These are phyloP conservation scores for Trichoderma reesei DNA, from an alignment of 495 filamentous ascomycete species.

Conservation along the genomic window DNA sequence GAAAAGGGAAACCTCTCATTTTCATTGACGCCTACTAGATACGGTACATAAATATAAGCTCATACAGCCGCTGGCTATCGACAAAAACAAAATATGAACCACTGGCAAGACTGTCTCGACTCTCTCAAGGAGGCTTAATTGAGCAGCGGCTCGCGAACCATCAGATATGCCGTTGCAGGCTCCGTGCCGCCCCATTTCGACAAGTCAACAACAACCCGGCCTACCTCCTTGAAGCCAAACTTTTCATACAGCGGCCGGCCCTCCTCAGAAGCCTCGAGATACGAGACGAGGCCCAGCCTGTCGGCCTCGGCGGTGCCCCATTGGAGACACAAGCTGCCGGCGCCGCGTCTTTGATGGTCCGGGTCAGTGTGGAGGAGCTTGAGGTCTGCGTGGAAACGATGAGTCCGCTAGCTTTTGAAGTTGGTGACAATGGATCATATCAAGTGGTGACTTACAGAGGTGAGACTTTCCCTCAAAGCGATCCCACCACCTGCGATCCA, in stretches of 20 bases:
- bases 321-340: slow-evolving; percentile 30
- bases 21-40: no score
- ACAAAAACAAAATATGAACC: no score
- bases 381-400: slow-evolving; percentile 16
- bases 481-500: not conserved
- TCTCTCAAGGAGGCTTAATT: not conserved
- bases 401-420: no score
- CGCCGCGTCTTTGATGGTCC: slow-evolving; percentile 30
- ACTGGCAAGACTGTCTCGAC: no score
- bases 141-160: not conserved
- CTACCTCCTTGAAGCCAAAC: slow-evolving; percentile 19
- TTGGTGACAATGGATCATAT: not conserved
- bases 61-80: no score
- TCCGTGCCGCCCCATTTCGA: not conserved
- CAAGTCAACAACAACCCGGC: not conserved
- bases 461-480: not conserved
- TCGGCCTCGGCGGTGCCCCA: slow-evolving; percentile 34
- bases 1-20: no score
- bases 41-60: no score
- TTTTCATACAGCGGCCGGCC: slow-evolving; percentile 23
- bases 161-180: not conserved
- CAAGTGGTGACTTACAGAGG: not conserved
- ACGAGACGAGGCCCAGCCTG: slow-evolving; percentile 23
- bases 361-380: slow-evolving; percentile 24
- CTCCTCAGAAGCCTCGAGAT: slow-evolving; percentile 21